phyloP scores from a whole-genome alignment of 495 filamentous ascomycete genomes.

The Penicillium crystallinum region DNA sequence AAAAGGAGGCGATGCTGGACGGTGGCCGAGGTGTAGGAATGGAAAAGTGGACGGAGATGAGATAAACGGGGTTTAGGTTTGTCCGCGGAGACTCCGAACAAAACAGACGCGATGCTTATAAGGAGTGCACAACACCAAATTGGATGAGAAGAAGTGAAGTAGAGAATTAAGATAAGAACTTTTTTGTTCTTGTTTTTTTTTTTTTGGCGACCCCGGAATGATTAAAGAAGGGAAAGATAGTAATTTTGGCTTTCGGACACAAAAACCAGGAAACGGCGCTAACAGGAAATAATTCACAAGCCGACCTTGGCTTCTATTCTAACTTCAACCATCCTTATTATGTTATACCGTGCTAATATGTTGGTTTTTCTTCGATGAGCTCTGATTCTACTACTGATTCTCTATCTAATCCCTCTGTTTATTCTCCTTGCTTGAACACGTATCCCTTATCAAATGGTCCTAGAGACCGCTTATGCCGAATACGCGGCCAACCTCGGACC shows the following conservation, averaged over 20 bases:
- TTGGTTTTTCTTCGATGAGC: not conserved
- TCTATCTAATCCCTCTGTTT: not conserved
- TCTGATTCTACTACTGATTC: not conserved
- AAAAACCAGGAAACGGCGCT: constrained; percentile 2
- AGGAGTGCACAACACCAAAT: not conserved
- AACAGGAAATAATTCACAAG: constrained; percentile 1
- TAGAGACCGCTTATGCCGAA: not conserved
- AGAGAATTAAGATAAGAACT: not conserved
- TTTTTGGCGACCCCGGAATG: not conserved
- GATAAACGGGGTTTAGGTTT: constrained; percentile 17
- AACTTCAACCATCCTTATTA: not conserved
- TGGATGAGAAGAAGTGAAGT: not conserved
- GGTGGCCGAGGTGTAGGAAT: not conserved
- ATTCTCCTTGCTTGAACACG: not conserved
- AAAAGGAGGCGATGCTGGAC: not conserved
- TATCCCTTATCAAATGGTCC: not conserved
- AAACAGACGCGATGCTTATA: constrained; percentile 7
- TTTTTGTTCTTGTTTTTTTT: constrained; percentile 1
- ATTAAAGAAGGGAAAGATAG: not conserved
- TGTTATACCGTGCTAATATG: too few relatives aligned
- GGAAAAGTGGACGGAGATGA: constrained; percentile 11
- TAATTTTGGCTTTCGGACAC: not conserved
- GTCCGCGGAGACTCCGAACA: constrained; percentile 15
- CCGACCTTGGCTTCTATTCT: not conserved
- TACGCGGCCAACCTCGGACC: not conserved